Evolutionary conservation across 2,329 filamentous ascomycete genomes (phyloP).

Genomic region (Chaetothyriales sp.): DNA sequence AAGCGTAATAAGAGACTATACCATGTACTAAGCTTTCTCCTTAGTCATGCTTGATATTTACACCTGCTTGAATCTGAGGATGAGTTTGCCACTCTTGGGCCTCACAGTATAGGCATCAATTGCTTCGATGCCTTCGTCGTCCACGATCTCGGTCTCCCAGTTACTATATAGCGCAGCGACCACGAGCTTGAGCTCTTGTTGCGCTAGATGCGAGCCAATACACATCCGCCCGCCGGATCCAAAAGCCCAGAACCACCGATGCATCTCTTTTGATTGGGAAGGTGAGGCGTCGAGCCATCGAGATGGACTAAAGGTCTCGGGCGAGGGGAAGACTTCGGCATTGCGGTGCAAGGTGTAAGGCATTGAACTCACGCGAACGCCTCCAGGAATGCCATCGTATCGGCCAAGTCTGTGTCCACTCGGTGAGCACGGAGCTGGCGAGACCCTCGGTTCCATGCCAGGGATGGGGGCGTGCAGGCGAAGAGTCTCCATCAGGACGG

Average conservation of each 20-base stretch:
- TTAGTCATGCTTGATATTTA: not conserved
- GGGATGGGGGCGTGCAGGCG: slow-evolving; percentile 50
- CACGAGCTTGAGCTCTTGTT: slow-evolving; percentile 57
- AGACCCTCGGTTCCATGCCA: slow-evolving; percentile 46
- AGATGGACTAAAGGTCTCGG: slow-evolving; percentile 34
- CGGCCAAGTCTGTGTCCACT: slow-evolving; percentile 25
- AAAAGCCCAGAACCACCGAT: slow-evolving; percentile 39
- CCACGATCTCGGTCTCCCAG: slow-evolving; percentile 46
- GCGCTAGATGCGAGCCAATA: slow-evolving; percentile 35
- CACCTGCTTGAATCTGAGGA: slow-evolving; percentile 39
- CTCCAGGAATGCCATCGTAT: slow-evolving; percentile 30
- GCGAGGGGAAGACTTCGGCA: slow-evolving; percentile 33
- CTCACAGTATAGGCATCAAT: slow-evolving; percentile 51
- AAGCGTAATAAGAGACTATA: no score
- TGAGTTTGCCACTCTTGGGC: slow-evolving; percentile 44
- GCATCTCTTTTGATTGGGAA: slow-evolving; percentile 30
- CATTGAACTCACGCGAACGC: slow-evolving; percentile 33
- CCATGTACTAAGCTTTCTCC: no score
- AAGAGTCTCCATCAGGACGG: slow-evolving; percentile 47
- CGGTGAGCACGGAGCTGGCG: slow-evolving; percentile 21
- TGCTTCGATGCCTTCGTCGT: slow-evolving; percentile 52
- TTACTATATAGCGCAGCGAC: slow-evolving; percentile 58
- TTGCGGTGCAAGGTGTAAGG: slow-evolving; percentile 42
- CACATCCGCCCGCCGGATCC: slow-evolving; percentile 38
- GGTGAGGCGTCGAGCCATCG: slow-evolving; percentile 34